phyloP scores from a whole-genome alignment of 1,284 basidiomycete species.

The Malassezia obtusa region DNA sequence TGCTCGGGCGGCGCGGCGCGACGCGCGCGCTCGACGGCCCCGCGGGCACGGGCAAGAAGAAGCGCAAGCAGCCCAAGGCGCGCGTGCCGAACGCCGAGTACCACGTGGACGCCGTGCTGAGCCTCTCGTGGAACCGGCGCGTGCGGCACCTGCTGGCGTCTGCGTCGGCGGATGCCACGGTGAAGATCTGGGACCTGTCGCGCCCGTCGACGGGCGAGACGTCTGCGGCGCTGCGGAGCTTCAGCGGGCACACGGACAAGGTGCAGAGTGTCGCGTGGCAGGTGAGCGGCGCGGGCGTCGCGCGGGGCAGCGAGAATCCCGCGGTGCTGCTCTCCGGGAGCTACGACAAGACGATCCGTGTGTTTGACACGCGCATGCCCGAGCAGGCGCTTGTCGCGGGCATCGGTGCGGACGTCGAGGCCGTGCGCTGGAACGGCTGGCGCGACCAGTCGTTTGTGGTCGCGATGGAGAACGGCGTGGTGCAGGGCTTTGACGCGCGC shows the following conservation, averaged over 20 bases:
- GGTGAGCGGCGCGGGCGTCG: conserved; percentile 24
- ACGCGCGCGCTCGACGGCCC: conserved; percentile 31
- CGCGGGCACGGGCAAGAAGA: conserved; percentile 46
- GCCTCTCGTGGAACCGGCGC: conserved; percentile 79
- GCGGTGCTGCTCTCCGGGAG: conserved; percentile 82
- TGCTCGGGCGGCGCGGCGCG: conserved; percentile 68
- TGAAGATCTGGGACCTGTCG: conserved; percentile 93
- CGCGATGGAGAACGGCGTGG: conserved; percentile 44
- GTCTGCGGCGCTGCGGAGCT: conserved; percentile 64
- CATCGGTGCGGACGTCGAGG: conserved; percentile 83
- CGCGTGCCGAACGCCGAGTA: conserved; percentile 60
- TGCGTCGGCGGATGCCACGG: conserved; percentile 83
- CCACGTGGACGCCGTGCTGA: conserved; percentile 87
- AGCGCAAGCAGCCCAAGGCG: conserved; percentile 75
- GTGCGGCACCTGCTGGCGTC: conserved; percentile 84
- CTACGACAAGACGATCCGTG: conserved; percentile 82
- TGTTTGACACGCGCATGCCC: conserved; percentile 81
- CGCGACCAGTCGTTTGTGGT: conserved; percentile 77
- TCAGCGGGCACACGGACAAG: conserved; percentile 77
- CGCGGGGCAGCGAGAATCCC: conserved; percentile 52
- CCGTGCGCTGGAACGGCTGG: conserved; percentile 92
- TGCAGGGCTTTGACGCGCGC: conserved; percentile 78
- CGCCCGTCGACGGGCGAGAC: conserved; percentile 54
- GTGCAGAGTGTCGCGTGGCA: conserved; percentile 99
- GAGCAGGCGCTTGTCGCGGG: conserved; percentile 65